A percentile compares a stretch with the other conserved stretches of the same genome.
phyloP scores from a whole-genome alignment of 179 eudicot species.

The Beta macrorhiza region DNA sequence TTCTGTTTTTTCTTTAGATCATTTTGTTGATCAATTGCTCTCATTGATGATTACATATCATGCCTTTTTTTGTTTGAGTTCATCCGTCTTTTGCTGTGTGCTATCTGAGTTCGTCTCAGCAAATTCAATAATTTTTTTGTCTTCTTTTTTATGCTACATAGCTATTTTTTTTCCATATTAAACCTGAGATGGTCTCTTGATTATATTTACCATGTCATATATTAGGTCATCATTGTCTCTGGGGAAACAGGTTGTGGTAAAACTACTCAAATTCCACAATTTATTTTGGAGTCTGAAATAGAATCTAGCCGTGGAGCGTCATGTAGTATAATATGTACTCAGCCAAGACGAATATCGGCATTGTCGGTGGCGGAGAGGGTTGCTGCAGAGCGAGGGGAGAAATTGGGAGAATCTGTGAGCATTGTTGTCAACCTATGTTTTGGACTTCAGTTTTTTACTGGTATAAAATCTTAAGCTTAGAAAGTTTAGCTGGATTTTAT shows the following conservation, averaged over 20 bases:
- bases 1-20: neutral
- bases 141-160: neutral
- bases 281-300: slow-evolving; percentile 76
- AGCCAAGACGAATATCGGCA: slow-evolving; percentile 85
- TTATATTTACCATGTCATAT: slow-evolving; percentile 4
- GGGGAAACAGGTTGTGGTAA: slow-evolving; percentile 95
- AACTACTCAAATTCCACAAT: slow-evolving; percentile 88
- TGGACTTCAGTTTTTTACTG: neutral
- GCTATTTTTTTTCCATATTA: neutral
- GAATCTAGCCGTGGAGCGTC: slow-evolving; percentile 55
- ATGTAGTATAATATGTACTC: slow-evolving; percentile 80
- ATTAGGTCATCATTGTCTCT: slow-evolving; percentile 70
- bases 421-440: neutral
- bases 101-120: neutral
- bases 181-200: neutral
- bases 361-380: slow-evolving; percentile 84
- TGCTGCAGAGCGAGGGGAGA: slow-evolving; percentile 81
- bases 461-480: neutral
- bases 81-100: neutral
- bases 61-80: neutral
- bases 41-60: neutral
- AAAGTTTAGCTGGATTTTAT: neutral
- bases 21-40: neutral
- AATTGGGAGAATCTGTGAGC: slow-evolving; percentile 84
- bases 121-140: neutral